A percentile compares a stretch with the other conserved stretches of the same genome.
phyloP scores from a whole-genome alignment of 2,329 filamentous ascomycete species.

The Xylariaceae sp. region DNA sequence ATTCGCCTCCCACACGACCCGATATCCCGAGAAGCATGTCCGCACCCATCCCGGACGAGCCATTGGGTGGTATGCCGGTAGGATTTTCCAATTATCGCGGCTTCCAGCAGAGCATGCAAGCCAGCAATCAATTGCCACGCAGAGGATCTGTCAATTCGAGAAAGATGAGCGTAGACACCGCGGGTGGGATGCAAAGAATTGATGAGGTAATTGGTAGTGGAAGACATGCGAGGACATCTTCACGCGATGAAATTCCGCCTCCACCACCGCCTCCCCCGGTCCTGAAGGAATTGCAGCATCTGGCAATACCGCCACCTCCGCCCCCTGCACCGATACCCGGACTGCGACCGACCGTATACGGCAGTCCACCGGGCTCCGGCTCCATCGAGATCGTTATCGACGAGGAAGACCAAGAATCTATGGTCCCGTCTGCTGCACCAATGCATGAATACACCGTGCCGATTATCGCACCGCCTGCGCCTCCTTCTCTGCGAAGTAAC shows the following conservation, averaged over 20 bases:
- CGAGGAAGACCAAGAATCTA: conserved; percentile 41
- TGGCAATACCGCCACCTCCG: conserved; percentile 56
- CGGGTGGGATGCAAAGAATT: conserved; percentile 42
- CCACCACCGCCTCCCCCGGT: conserved; percentile 49
- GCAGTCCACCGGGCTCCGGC: conserved; percentile 42
- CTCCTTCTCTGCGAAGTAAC: conserved; percentile 37
- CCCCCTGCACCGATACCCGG: conserved; percentile 54
- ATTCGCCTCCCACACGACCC: conserved; percentile 48
- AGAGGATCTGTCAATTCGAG: conserved; percentile 31
- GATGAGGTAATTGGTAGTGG: conserved; percentile 40
- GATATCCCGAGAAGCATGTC: conserved; percentile 58
- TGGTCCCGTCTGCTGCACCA: conserved; percentile 31
- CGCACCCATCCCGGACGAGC: conserved; percentile 49
- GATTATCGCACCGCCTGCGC: conserved; percentile 42
- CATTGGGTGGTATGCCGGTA: conserved; percentile 32
- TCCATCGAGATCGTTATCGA: conserved; percentile 65
- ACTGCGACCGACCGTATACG: conserved; percentile 37
- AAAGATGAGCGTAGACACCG: conserved; percentile 36
- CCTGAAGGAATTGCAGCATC: conserved; percentile 58
- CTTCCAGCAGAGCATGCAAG: conserved; percentile 34
- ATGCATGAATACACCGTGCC: conserved; percentile 41
- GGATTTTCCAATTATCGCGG: conserved; percentile 38
- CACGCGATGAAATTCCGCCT: conserved; percentile 48
- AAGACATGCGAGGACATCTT: conserved; percentile 39
- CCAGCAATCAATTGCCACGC: conserved; percentile 25